Evolutionary conservation across 139 green algal genomes (phyloP).

Genomic region (Closterium sp.): DNA sequence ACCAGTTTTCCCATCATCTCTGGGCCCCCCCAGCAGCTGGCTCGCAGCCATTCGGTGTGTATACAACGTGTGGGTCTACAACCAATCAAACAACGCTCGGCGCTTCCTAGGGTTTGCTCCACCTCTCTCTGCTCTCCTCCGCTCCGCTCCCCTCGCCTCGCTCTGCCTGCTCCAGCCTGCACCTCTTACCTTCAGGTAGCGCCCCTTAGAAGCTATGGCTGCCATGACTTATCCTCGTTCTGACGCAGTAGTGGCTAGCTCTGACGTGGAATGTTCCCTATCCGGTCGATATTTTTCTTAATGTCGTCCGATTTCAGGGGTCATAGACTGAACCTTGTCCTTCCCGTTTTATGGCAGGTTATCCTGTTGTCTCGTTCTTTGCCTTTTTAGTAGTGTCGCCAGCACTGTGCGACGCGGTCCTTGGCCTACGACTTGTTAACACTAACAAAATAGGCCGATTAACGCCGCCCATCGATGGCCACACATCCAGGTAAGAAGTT

Average conservation of each 20-base stretch:
- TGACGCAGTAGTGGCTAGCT: neutral
- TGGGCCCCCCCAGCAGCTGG: neutral
- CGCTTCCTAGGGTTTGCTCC: neutral
- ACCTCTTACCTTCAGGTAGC: neutral
- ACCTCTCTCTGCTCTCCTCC: neutral
- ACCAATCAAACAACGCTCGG: neutral
- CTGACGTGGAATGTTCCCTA: neutral
- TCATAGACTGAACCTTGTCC: neutral
- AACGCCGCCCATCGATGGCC: neutral
- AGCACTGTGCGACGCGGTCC: neutral
- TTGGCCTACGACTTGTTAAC: neutral
- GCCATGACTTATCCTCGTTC: neutral
- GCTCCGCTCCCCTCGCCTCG: neutral
- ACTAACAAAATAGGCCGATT: neutral
- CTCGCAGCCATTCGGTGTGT: neutral
- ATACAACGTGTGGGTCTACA: neutral
- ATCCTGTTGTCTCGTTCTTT: neutral
- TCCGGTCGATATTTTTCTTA: neutral
- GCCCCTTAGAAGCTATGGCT: neutral
- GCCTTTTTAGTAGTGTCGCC: neutral
- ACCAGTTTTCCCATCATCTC: neutral
- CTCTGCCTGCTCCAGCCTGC: neutral
- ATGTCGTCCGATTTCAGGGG: neutral
- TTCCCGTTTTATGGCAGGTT: neutral
- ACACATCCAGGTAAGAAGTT: neutral